Evolutionary conservation across 2,329 filamentous ascomycete genomes (phyloP).

Genomic region (Ophiocordyceps sinensis): DNA sequence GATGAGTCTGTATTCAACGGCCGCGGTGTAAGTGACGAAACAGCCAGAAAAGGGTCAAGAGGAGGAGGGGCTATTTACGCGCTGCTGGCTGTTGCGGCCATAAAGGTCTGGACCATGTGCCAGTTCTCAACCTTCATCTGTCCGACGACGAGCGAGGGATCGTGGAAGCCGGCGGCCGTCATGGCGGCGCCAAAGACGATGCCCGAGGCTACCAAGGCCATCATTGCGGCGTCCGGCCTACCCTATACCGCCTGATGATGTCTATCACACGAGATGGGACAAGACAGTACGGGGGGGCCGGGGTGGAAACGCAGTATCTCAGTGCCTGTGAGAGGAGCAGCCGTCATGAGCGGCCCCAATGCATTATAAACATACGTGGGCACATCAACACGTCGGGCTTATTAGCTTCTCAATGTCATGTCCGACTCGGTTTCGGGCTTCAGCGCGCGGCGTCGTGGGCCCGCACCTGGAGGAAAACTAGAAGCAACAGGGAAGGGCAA

Average conservation of each 20-base stretch:
- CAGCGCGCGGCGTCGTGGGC: too few relatives aligned
- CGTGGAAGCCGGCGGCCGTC: slow-evolving; percentile 43
- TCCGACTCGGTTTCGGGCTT: too few relatives aligned
- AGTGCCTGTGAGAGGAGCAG: too few relatives aligned
- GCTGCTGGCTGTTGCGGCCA: slow-evolving; percentile 46
- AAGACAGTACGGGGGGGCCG: too few relatives aligned
- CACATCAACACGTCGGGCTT: too few relatives aligned
- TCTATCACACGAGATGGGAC: too few relatives aligned
- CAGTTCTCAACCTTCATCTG: slow-evolving; percentile 48
- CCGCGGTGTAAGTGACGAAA: background rate
- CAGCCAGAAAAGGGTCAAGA: background rate
- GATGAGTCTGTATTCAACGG: slow-evolving; percentile 20
- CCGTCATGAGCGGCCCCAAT: too few relatives aligned
- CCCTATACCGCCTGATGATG: background rate
- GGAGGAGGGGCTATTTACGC: slow-evolving; percentile 28
- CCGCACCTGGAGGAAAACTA: too few relatives aligned
- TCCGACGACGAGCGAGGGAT: slow-evolving; percentile 42
- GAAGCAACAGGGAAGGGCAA: too few relatives aligned
- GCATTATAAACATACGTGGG: too few relatives aligned
- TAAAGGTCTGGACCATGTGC: slow-evolving; percentile 52
- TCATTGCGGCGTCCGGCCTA: slow-evolving; percentile 4
- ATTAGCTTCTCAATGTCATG: too few relatives aligned
- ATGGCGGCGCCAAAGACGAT: slow-evolving; percentile 48
- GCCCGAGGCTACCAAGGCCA: slow-evolving; percentile 30
- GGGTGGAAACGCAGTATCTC: too few relatives aligned